Base-by-base conservation (phyloP, 208 protist genomes). In the Acanthamoeba polyphaga region DNA sequence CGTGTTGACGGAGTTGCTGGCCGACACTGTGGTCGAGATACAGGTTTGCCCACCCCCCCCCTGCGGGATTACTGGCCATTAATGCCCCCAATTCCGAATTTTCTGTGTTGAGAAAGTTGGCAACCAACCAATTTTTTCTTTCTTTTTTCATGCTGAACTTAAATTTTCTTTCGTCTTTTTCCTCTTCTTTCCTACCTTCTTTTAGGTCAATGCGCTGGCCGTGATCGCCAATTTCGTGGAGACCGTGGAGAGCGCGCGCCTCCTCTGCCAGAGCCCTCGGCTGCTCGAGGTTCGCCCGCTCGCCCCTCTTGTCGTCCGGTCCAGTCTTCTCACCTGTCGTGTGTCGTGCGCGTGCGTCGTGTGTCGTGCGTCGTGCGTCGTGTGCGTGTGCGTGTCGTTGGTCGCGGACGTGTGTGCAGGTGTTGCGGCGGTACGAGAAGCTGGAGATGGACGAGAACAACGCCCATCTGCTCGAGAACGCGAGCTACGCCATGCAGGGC, bases 191-290 rank as follows among this genome's bases (percentile, higher is more conserved):
- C 9, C 9, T n/a, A n/a, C n/a, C n/a, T n/a, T n/a, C n/a, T n/a
- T n/a, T n/a, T n/a, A 88, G 80, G 90, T 94, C 13, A 94, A 94
- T 34, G 72, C 90, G 29, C 46, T 94, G 90, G 90, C 90, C 7
- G 90, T 94, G 29, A 85, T 94, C n/a, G 90, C 90, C 62, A 94
- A 94, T 70, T 85, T 94, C 62, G 90, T 94, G 68, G 90, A 94
- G 55, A 94, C 90, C 13, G 66, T 51, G 58, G 70, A 94, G 46
- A 55, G 90, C 29, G 90, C 90, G 13, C 49, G 49, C 9, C 24
- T 32, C 13, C 29, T 94, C 34, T 94, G 90, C 70, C 70, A 84
- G 3, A 94, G 53, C 51, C 13, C 66, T 24, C 93, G 55, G 1
- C 70, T 94, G 27, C 90, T 94, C 24, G 53, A 80, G 68, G 90